Evolutionary conservation across 2,329 filamentous ascomycete genomes (phyloP), one percentile per base, ranked within the genome.

Genomic region (Fusarium redolens): DNA sequence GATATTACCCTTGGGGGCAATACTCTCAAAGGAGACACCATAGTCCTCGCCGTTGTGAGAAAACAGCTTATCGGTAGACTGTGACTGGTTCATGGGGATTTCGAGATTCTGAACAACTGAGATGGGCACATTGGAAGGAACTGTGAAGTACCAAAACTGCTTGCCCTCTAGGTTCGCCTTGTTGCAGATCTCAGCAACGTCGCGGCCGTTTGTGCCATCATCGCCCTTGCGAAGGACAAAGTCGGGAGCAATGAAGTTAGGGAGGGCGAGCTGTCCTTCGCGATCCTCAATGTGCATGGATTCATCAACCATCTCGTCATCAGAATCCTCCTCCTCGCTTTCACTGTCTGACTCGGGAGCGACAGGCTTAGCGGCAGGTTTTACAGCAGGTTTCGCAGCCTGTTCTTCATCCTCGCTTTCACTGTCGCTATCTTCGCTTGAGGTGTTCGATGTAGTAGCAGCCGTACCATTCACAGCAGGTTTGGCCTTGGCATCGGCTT

Each of bases 131-230:
- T 89, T 89, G 10, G 90, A 88, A 4, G 93, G 93, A 7, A 92
- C 91, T 14, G 91, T 93, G 75, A 95, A 93, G 79, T 94, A 93
- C 93, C 92, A 95, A 66, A 95, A 85, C 79, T 95, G 91, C 83
- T 94, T 94, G 70, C 91, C 91, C 62, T 90, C 83, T 12, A 92
- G 79, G 74, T 89, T 88, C 61, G 87, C 86, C 64, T 88, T 84
- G 75, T 84, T 87, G 75, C 93, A 90, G 59, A 92, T 81, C 28
- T 87, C 83, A 13, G 86, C 80, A 66, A 89, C 81, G 77, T 88
- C 82, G 74, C 86, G 80, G 78, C 83, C 79, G 28, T 79, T 81
- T 65, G 79, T 71, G n/a, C 79, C 78, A 48, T 80, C 78, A 31
- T 82, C 76, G 17, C 81, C 85, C 71, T 87, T 87, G 62, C 87